Percentiles rank a stretch among this genome's conserved stretches.
phyloP scores from a whole-genome alignment of 2,329 filamentous ascomycete species.

The Chrysoporthe cubensis region DNA sequence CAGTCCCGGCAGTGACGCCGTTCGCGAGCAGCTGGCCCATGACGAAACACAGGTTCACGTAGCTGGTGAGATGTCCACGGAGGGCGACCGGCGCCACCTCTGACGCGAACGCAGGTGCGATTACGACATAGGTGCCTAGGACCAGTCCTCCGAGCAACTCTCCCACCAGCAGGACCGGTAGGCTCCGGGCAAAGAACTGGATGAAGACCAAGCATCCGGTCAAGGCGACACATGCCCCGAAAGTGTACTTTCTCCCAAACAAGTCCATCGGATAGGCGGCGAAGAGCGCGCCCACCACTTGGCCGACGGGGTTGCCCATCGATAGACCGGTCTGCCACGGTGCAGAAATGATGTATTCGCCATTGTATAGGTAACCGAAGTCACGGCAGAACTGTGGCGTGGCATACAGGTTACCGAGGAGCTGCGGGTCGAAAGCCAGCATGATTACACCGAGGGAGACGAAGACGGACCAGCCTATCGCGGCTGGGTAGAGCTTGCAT shows the following conservation, averaged over 20 bases:
- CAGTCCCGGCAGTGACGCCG: slow-evolving; percentile 49
- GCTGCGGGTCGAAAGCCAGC: slow-evolving; percentile 67
- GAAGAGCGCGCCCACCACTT: slow-evolving; percentile 58
- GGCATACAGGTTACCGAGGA: slow-evolving; percentile 65
- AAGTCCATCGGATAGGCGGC: slow-evolving; percentile 52
- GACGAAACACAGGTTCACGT: slow-evolving; percentile 66
- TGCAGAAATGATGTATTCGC: slow-evolving; percentile 46
- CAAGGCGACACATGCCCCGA: slow-evolving; percentile 48
- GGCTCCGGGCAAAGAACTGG: slow-evolving; percentile 63
- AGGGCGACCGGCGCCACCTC: slow-evolving; percentile 64
- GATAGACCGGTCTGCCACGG: slow-evolving; percentile 52
- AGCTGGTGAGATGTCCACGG: slow-evolving; percentile 61
- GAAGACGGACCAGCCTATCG: slow-evolving; percentile 60
- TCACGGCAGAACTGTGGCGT: slow-evolving; percentile 60
- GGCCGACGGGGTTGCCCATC: slow-evolving; percentile 61
- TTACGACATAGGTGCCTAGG: slow-evolving; percentile 64
- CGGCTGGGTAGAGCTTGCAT: slow-evolving; percentile 48
- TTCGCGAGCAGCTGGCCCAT: slow-evolving; percentile 63
- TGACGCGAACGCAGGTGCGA: slow-evolving; percentile 62
- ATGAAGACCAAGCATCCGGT: slow-evolving; percentile 62
- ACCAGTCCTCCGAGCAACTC: slow-evolving; percentile 65
- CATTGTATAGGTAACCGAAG: slow-evolving; percentile 56
- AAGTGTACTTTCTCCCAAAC: slow-evolving; percentile 50
- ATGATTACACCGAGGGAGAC: slow-evolving; percentile 65
- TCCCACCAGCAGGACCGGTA: slow-evolving; percentile 60